Evolutionary conservation across 257 asterid species (phyloP), one percentile per base, ranked within the genome.

Genomic region (Cynanchum wilfordii): DNA sequence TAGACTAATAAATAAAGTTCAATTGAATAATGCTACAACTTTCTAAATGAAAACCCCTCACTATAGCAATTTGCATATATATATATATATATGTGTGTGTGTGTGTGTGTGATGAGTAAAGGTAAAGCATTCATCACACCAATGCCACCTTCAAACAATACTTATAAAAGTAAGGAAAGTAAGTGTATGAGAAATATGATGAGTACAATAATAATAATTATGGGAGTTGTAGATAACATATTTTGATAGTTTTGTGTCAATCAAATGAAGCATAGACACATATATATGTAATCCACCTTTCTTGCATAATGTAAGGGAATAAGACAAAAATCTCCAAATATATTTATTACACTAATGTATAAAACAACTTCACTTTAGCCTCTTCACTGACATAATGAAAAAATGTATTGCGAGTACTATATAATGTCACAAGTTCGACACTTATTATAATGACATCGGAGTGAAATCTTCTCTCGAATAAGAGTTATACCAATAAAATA

Each of bases 281-380:
- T 24, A 42, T 10, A 7, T 24, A 42, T 10, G 13, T 64, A 7
- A 36, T 64, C 79, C 79, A 58, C 55, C 42, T 58, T 75, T 58
- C 63, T 54, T 20, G 36, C 70, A 16, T 51, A 45, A n/a, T 68
- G 74, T 33, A 7, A 55, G 16, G 54, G 50, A 57, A 75, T 33
- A 75, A 69, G 69, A 75, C 70, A 58, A 68, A 40, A 30, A 2
- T 7, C 47, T n/a, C 33, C 38, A 68, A 58, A 56, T 10, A 36
- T 20, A 10, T 50, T 50, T n/a, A 42, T 42, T 24, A 24, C 12
- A 25, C 24, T 9, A 47, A 68, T 47, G 52, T 36, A 36, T 36
- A 33, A 33, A 33, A 33, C 3, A 33, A 33, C 38, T 33, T 33
- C 38, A n/a, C n/a, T n/a, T n/a, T n/a, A n/a, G n/a, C n/a, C n/a